A percentile compares a stretch with the other conserved stretches of the same genome.
Conservation (phyloP, 2,329 filamentous ascomycete species). For the Talaromyces sp. region DNA sequence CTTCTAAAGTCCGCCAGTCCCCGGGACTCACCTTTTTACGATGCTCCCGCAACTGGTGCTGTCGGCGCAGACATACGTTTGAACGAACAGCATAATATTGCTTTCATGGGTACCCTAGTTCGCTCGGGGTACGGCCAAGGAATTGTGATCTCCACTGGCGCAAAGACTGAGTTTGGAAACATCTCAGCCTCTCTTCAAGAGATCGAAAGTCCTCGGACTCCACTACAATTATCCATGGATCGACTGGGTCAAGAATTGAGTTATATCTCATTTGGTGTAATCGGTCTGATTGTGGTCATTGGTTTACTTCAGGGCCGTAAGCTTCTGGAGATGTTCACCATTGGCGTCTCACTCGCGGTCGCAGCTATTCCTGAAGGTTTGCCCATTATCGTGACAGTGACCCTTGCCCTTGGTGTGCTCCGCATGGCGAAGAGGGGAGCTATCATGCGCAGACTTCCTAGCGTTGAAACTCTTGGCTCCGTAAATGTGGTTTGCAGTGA, state of each 20-base stretch:
- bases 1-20: conserved; percentile 40
- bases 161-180: conserved; percentile 90
- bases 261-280: conserved; percentile 94
- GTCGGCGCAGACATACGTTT: conserved; percentile 68
- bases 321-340: conserved; percentile 92
- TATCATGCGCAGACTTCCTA: conserved; percentile 92
- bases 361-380: conserved; percentile 95
- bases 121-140: conserved; percentile 94
- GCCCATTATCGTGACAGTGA: conserved; percentile 97
- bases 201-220: conserved; percentile 92
- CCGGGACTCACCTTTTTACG: conserved; percentile 59
- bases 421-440: conserved; percentile 95
- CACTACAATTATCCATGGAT: conserved; percentile 95
- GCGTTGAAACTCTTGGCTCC: conserved; percentile 96
- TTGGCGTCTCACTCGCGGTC: conserved; percentile 93
- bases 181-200: conserved; percentile 93
- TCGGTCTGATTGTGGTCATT: conserved; percentile 87
- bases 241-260: conserved; percentile 93
- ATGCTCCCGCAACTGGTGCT: conserved; percentile 60
- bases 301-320: conserved; percentile 88
- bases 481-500: conserved; percentile 99
- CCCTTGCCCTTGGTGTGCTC: conserved; percentile 88
- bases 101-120: conserved; percentile 96
- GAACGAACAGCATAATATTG: conserved; percentile 84
- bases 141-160: conserved; percentile 94